Evolutionary conservation across 2,329 filamentous ascomycete species (phyloP).

Genomic region (Neobulgaria alba): DNA sequence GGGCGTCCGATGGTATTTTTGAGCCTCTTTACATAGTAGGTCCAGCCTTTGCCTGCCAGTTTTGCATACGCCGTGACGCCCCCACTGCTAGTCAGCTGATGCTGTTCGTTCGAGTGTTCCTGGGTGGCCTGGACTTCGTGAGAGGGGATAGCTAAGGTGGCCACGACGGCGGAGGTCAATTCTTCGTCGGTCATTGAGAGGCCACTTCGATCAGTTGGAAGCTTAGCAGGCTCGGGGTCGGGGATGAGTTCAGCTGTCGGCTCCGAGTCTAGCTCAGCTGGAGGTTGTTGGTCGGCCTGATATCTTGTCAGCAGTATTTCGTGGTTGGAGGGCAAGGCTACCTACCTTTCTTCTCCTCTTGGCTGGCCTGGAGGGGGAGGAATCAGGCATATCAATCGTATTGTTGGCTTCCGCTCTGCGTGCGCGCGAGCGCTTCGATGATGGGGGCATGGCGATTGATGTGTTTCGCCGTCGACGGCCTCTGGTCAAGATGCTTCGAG

Average conservation of each 20-base stretch:
- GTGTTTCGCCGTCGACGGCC: neutral
- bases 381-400: conserved; percentile 27
- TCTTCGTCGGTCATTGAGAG: conserved; percentile 41
- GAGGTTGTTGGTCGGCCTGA: conserved; percentile 33
- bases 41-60: conserved; percentile 75
- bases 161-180: conserved; percentile 25
- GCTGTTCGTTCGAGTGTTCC: conserved; percentile 55
- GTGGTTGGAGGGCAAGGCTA: neutral
- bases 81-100: conserved; percentile 48
- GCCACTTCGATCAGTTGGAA: conserved; percentile 35
- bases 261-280: conserved; percentile 2
- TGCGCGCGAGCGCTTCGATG: conserved; percentile 32
- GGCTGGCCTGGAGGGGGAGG: conserved; percentile 52
- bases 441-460: conserved; percentile 31
- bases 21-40: conserved; percentile 72
- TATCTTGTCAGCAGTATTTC: conserved; percentile 1
- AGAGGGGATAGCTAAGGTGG: conserved; percentile 22
- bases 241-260: conserved; percentile 10
- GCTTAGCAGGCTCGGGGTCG: conserved; percentile 28
- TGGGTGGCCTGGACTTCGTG: conserved; percentile 48
- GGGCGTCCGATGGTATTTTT: conserved; percentile 68
- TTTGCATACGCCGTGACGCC: conserved; percentile 72
- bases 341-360: conserved; percentile 57
- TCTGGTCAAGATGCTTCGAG: neutral
- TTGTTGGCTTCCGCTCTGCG: conserved; percentile 28